These are phyloP conservation scores for Protomyces inouyei DNA, from an alignment of 1,139 yeast genomes.

Conservation along the genomic window DNA sequence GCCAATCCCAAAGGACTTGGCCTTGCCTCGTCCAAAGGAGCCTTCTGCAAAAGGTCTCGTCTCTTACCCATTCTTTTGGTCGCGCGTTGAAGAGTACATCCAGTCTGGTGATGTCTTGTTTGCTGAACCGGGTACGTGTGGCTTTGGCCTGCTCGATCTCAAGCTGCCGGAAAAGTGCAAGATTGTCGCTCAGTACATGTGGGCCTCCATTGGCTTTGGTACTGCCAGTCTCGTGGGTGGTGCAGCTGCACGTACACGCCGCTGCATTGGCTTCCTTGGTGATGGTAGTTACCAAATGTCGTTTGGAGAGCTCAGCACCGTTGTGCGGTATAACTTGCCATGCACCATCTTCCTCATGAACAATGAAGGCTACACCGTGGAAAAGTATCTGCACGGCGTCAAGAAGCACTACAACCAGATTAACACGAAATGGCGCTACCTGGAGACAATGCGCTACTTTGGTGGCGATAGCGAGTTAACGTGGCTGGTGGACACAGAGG, in stretches of 20 bases:
- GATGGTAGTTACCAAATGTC: conserved; percentile 94
- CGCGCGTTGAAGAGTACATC: conserved; percentile 40
- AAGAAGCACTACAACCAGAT: conserved; percentile 72
- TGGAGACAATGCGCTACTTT: conserved; percentile 56
- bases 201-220: conserved; percentile 80
- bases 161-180: conserved; percentile 51
- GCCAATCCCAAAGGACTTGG: background rate
- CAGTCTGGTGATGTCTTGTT: conserved; percentile 61
- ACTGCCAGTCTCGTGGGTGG: conserved; percentile 80
- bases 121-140: conserved; percentile 64
- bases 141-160: conserved; percentile 57
- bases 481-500: background rate
- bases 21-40: background rate
- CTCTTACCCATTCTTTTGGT: conserved; percentile 31
- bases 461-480: conserved; percentile 42
- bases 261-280: conserved; percentile 66
- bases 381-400: conserved; percentile 63
- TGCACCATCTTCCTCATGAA: conserved; percentile 67
- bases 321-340: conserved; percentile 53
- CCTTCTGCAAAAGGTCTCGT: conserved; percentile 30
- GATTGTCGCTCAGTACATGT: conserved; percentile 61
- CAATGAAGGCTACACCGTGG: conserved; percentile 57
- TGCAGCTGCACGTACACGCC: conserved; percentile 13
- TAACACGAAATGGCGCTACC: conserved; percentile 74
- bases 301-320: conserved; percentile 68